Base-by-base conservation (phyloP, 78 protist species). In the Tieghemostelium lacteum region DNA sequence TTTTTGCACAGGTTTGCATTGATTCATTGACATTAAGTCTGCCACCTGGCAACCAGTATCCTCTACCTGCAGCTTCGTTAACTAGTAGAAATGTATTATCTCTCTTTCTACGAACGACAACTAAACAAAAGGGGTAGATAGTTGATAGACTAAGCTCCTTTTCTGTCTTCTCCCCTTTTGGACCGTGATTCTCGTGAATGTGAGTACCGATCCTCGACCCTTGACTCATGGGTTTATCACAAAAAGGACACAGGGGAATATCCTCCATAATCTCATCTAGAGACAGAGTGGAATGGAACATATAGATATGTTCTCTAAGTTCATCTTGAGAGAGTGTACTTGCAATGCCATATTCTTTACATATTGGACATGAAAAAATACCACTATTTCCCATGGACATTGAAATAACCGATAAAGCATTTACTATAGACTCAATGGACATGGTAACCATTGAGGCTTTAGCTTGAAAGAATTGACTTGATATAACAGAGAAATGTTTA, bases 11-110 rank as follows among this genome's bases (percentile, higher is more conserved):
- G 29, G 60, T 39, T 65, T 67, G 86, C 2, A 87, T n/a, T 16
- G 88, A 58, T 36, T 87, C 93, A 45, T 73, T 73, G 2, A 61
- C 14, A 34, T 74, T 58, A 12, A 74, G 45, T 40, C 67, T 60
- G 2, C 93, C 93, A 37, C 87, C 93, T 28, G 86, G 71, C 33
- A 87, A 36, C 93, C 93, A 87, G 64, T 73, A 86, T 6, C 92
- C 88, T n/a, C 50, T 37, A 31, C 72, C 72, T 60, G 78, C 88
- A 0, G 63, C 69, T 29, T 80, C 88, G 37, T 80, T 65, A 2
- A 80, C 88, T 20, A 80, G 24, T 22, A 80, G n/a, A 37, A 37
- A 80, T 1, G 19, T 8, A 45, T 6, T 14, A 0, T 36, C 24
- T 2, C 69, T 40, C 39, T 80, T 50, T 39, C 74, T 29, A 28